phyloP scores from a whole-genome alignment of 257 asterid genomes.

The Coffea canephora region DNA sequence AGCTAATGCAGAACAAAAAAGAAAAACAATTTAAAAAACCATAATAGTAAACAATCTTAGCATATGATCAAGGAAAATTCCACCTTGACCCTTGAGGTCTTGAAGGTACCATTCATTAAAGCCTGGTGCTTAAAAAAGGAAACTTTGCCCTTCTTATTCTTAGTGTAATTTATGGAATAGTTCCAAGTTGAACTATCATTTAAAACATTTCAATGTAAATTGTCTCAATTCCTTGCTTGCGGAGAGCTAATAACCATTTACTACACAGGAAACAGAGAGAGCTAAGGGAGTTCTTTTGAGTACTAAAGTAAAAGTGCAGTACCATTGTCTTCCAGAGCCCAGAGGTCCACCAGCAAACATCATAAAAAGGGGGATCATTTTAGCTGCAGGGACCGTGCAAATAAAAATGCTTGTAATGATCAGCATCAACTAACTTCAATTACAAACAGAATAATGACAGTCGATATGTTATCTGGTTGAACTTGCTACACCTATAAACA shows the following conservation, averaged over 20 bases:
- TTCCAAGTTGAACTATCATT: neutral
- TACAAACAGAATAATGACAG: neutral
- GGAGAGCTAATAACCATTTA: neutral
- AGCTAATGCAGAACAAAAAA: neutral
- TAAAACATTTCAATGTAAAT: neutral
- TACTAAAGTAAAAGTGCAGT: constrained; percentile 13
- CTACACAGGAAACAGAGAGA: neutral
- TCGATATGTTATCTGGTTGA: neutral
- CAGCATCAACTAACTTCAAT: neutral
- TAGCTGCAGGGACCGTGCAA: constrained; percentile 51
- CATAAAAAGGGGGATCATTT: constrained; percentile 88
- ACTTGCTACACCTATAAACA: neutral
- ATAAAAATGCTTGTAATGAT: neutral
- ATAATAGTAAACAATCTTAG: neutral
- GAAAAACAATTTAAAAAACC: neutral
- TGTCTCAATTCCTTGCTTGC: neutral
- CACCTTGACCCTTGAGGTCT: neutral
- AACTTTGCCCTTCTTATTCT: neutral
- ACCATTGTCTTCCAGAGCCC: constrained; percentile 96
- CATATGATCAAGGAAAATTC: neutral
- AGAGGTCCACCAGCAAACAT: constrained; percentile 98
- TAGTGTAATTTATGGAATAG: too few relatives aligned
- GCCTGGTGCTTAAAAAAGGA: neutral
- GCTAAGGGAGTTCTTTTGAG: neutral
- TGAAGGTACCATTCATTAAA: neutral